These are phyloP conservation scores for Eimeria zaria DNA, from an alignment of 169 alveolate species.

Conservation along the genomic window DNA sequence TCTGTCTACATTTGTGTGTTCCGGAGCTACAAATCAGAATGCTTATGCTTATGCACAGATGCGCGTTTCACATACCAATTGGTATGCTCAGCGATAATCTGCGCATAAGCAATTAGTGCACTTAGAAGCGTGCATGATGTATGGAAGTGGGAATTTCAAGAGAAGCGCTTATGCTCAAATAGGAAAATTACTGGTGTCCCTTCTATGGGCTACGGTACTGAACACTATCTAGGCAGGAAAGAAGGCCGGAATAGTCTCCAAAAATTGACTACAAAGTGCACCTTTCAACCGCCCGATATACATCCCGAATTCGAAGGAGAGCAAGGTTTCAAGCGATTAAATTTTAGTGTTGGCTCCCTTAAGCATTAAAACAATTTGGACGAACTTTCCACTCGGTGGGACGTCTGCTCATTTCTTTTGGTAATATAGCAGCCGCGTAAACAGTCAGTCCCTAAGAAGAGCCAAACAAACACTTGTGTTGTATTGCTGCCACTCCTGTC, in stretches of 20 bases:
- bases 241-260: background rate
- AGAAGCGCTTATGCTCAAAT: background rate
- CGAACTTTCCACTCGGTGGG: background rate
- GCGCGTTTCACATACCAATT: too few relatives aligned
- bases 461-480: background rate
- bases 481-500: background rate
- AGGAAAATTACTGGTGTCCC: background rate
- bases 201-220: background rate
- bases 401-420: background rate
- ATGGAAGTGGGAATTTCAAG: background rate
- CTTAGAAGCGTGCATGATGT: background rate
- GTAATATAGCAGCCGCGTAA: background rate
- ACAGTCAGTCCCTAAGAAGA: background rate
- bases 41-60: background rate
- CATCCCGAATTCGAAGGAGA: background rate
- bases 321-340: background rate
- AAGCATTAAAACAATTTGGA: background rate
- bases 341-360: too few relatives aligned
- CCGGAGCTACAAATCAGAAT: background rate
- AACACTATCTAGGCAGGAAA: background rate
- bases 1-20: background rate
- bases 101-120: background rate
- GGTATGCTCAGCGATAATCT: too few relatives aligned
- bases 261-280: background rate
- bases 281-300: background rate